Base-by-base conservation (phyloP, 148 eudicot species). In the Chenopodium album region DNA sequence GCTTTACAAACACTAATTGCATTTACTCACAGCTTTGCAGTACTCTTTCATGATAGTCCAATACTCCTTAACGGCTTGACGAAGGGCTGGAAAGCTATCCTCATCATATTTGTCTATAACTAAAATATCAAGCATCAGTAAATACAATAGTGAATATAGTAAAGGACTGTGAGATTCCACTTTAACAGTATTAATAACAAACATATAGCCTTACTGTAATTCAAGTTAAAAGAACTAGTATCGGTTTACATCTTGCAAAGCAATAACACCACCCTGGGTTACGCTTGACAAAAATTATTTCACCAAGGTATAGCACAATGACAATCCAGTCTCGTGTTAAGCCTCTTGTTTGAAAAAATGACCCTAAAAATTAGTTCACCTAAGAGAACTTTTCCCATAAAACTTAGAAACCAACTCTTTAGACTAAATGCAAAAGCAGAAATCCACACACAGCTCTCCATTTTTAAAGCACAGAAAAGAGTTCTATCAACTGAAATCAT, bases 11-110 rank as follows among this genome's bases (percentile, higher is more conserved):
- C 29, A 26, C 31, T n/a, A 29, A 41, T 65, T 26, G 13, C 62
- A 50, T 70, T 68, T 63, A 84, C 94, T 91, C 88, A 92, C 98
- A 72, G 92, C 92, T 87, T 88, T 88, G 74, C 87, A 91, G 85
- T 94, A 94, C 78, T 87, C 91, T 86, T 89, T 91, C 97, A 92
- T 92, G 31, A 85, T 85, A 72, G n/a, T 59, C 91, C 91, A 91
- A 76, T 90, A 73, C 81, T 92, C 93, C 79, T 48, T 89, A 34
- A 83, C 93, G 80, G 92, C 90, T 82, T 86, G 80, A 37, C 92
- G 86, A 79, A 90, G 89, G 73, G 72, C 86, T 54, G 79, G 78
- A 82, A 86, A 94, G 80, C 81, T 83, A 78, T 84, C 79, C 77
- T 90, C 90, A 62, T 65, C 84, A 9, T 88, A 88, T 78, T 85